phyloP scores from a whole-genome alignment of 257 asterid genomes.

The Ballota nigra region DNA sequence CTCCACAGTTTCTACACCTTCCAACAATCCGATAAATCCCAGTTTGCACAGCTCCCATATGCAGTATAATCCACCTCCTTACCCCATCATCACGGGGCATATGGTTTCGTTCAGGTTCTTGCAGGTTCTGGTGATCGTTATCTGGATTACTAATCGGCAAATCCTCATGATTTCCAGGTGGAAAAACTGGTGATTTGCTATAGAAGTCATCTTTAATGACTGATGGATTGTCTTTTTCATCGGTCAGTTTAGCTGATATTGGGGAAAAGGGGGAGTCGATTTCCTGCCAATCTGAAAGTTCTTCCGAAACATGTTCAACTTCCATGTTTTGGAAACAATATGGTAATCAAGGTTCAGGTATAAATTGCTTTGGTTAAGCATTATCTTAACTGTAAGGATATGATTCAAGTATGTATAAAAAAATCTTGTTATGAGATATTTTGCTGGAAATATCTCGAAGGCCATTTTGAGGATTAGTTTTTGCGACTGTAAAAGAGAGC shows the following conservation, averaged over 20 bases:
- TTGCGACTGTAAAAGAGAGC: conserved; percentile 5
- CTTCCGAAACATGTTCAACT: conserved; percentile 34
- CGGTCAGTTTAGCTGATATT: conserved; percentile 9
- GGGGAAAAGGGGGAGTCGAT: conserved; percentile 33
- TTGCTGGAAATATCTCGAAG: conserved; percentile 31
- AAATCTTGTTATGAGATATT: conserved; percentile 26
- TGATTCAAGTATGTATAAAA: conserved; percentile 9
- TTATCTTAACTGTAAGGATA: conserved; percentile 35
- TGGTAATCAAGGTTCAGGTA: background rate
- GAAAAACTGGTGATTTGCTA: conserved; percentile 29
- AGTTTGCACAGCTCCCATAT: conserved; percentile 24
- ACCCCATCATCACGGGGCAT: conserved; percentile 11
- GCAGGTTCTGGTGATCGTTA: conserved; percentile 19
- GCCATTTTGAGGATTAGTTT: conserved; percentile 15
- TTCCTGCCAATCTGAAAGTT: conserved; percentile 53
- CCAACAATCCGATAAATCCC: conserved; percentile 25
- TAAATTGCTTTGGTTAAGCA: conserved; percentile 16
- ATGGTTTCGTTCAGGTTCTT: conserved; percentile 6
- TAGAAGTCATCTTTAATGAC: conserved; percentile 25
- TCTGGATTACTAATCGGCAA: conserved; percentile 26
- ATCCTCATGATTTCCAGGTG: conserved; percentile 45
- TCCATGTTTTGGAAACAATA: conserved; percentile 39
- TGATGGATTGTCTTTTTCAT: background rate
- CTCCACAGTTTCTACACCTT: conserved; percentile 26
- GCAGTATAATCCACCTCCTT: conserved; percentile 27